Evolutionary conservation across 1,284 basidiomycete species (phyloP).

Genomic region (Laetiporus sulphureus): DNA sequence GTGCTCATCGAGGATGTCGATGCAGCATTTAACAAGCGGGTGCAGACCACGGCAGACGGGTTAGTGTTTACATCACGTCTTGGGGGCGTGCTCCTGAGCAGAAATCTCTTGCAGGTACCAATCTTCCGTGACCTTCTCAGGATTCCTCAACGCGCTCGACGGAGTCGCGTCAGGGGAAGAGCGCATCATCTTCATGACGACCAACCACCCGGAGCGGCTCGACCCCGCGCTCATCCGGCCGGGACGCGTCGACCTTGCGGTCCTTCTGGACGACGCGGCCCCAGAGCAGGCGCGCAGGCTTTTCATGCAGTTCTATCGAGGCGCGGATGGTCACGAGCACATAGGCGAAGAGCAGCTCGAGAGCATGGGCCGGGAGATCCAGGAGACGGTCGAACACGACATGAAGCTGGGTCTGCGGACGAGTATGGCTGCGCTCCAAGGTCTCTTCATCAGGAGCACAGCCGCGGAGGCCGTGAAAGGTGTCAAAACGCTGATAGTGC

Average conservation of each 20-base stretch:
- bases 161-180: conserved; percentile 97
- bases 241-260: conserved; percentile 91
- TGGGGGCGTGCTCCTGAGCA: not conserved
- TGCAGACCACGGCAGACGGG: conserved; percentile 88
- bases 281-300: conserved; percentile 76
- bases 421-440: conserved; percentile 93
- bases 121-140: conserved; percentile 95
- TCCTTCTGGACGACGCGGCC: conserved; percentile 85
- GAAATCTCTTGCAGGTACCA: conserved; percentile 58
- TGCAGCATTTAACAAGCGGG: conserved; percentile 92
- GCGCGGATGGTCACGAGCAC: conserved; percentile 25
- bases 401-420: conserved; percentile 51
- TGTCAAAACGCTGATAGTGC: conserved; percentile 37
- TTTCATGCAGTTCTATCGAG: conserved; percentile 83
- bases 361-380: conserved; percentile 41
- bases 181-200: conserved; percentile 93
- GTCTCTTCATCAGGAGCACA: conserved; percentile 79
- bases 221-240: conserved; percentile 97
- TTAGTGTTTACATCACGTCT: conserved; percentile 32
- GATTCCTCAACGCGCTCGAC: conserved; percentile 94
- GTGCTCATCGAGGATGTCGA: conserved; percentile 97
- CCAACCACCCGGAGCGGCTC: conserved; percentile 90
- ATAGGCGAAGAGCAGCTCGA: conserved; percentile 34
- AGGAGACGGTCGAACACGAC: conserved; percentile 46
- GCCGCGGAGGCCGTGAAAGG: conserved; percentile 56